A percentile compares a stretch with the other conserved stretches of the same genome.
These are phyloP conservation scores for Globisporangium okanoganense DNA, from an alignment of 352 stramenopile species.

Conservation along the genomic window DNA sequence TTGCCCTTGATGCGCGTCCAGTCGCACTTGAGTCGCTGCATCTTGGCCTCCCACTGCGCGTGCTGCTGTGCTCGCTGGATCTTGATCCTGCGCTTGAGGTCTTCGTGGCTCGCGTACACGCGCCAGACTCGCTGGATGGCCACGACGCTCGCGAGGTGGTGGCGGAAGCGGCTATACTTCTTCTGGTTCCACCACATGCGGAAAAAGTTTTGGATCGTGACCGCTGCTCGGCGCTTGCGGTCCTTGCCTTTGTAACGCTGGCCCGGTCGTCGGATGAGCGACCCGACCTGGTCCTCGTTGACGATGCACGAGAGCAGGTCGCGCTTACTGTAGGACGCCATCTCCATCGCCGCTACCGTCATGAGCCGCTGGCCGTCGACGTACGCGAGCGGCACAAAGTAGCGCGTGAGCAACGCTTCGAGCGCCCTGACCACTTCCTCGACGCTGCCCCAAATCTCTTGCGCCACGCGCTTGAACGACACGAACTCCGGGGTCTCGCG, in stretches of 20 bases:
- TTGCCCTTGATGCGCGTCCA: constrained; percentile 48
- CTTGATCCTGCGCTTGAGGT: constrained; percentile 36
- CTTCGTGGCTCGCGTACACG: constrained; percentile 36
- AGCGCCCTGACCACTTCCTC: constrained; percentile 68
- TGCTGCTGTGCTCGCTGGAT: constrained; percentile 32
- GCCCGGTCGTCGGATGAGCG: constrained; percentile 56
- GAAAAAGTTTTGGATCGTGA: constrained; percentile 67
- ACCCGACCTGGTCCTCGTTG: constrained; percentile 85
- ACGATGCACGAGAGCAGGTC: constrained; percentile 81
- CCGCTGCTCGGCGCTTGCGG: constrained; percentile 52
- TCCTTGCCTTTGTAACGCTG: constrained; percentile 80
- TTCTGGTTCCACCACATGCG: constrained; percentile 55
- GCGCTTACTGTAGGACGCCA: constrained; percentile 34
- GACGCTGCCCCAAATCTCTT: constrained; percentile 81
- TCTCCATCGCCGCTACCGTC: constrained; percentile 61
- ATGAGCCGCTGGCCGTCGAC: constrained; percentile 80
- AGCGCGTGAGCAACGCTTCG: constrained; percentile 69
- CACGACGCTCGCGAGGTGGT: constrained; percentile 36
- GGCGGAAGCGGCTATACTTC: constrained; percentile 38
- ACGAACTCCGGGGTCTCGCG: constrained; percentile 85
- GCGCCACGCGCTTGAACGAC: constrained; percentile 73
- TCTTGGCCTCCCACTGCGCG: constrained; percentile 39
- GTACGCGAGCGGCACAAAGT: constrained; percentile 85
- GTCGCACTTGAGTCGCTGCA: constrained; percentile 39
- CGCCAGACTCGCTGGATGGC: constrained; percentile 66